Percentiles rank a stretch among this genome's conserved stretches.
Conservation (phyloP, 768 basidiomycete species). For the Termitomyces sp. region DNA sequence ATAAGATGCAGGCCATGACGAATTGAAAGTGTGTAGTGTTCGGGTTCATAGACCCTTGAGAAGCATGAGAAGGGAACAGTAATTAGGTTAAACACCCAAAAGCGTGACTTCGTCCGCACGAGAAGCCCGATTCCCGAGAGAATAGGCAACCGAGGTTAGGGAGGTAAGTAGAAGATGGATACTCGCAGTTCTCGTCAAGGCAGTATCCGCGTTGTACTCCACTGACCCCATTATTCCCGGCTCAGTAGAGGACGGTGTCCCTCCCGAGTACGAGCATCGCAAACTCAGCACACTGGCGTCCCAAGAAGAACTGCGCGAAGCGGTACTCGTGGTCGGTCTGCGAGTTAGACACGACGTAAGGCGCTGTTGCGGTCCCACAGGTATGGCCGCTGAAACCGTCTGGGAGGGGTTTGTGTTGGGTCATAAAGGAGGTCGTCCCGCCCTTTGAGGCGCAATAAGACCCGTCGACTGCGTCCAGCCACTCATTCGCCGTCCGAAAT, state of each 20-base stretch:
- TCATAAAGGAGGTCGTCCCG: conserved; percentile 30
- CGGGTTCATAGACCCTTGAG: conserved; percentile 29
- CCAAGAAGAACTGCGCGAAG: conserved; percentile 30
- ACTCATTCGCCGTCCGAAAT: conserved; percentile 29
- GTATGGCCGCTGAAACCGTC: conserved; percentile 29
- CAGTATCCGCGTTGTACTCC: conserved; percentile 31
- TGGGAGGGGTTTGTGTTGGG: conserved; percentile 25
- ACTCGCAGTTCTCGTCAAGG: conserved; percentile 35
- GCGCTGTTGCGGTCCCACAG: conserved; percentile 34
- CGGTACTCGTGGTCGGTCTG: conserved; percentile 36
- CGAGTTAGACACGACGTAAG: conserved; percentile 43
- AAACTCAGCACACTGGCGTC: conserved; percentile 46
- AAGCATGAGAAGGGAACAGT: background rate
- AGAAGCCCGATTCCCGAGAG: background rate
- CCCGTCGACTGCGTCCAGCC: conserved; percentile 34
- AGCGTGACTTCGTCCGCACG: background rate
- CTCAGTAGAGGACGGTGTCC: conserved; percentile 38
- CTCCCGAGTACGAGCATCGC: conserved; percentile 50
- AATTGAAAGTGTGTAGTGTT: conserved; percentile 38
- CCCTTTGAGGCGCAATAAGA: conserved; percentile 33
- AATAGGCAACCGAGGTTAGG: conserved; percentile 2
- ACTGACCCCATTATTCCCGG: conserved; percentile 39
- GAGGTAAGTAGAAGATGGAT: background rate
- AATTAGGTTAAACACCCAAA: background rate
- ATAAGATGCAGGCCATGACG: conserved; percentile 42